Conservation (phyloP, 768 basidiomycete genomes). For the Tulasnella sp. region DNA sequence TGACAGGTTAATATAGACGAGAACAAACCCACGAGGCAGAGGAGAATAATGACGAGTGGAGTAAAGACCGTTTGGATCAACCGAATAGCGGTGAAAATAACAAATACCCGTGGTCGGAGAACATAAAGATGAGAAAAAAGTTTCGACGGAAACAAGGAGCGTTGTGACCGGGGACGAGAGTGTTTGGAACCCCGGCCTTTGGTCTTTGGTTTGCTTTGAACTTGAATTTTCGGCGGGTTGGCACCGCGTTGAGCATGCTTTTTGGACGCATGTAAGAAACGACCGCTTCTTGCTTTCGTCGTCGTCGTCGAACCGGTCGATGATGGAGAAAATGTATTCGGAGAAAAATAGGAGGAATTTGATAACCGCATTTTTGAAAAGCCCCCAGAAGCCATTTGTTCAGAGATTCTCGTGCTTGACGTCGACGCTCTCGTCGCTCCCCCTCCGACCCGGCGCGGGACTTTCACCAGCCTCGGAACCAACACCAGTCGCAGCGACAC, state of each 20-base stretch:
- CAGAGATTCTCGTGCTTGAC: constrained; percentile 1
- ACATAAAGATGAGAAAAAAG: not conserved
- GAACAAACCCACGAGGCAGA: not conserved
- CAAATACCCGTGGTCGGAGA: not conserved
- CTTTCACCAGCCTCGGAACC: constrained; percentile 12
- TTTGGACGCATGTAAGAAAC: not conserved
- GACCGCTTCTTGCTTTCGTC: constrained; percentile 5
- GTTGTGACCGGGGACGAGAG: not conserved
- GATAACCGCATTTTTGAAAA: not conserved
- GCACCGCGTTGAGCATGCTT: not conserved
- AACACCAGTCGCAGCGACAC: constrained; percentile 6
- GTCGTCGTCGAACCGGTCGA: constrained; percentile 1
- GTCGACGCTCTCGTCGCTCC: constrained; percentile 15
- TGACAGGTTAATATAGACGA: constrained; percentile 5
- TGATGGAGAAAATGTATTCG: not conserved
- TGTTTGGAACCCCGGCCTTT: not conserved
- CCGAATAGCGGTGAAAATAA: not conserved
- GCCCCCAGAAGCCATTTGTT: not conserved
- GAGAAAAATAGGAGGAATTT: not conserved
- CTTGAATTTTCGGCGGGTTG: not conserved
- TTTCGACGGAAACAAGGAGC: not conserved
- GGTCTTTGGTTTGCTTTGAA: not conserved
- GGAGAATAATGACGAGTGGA: not conserved
- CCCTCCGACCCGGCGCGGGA: not conserved
- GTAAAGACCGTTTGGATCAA: not conserved